Conservation (phyloP, 2,329 filamentous ascomycete species). For the Arthrocladium fulminans region DNA sequence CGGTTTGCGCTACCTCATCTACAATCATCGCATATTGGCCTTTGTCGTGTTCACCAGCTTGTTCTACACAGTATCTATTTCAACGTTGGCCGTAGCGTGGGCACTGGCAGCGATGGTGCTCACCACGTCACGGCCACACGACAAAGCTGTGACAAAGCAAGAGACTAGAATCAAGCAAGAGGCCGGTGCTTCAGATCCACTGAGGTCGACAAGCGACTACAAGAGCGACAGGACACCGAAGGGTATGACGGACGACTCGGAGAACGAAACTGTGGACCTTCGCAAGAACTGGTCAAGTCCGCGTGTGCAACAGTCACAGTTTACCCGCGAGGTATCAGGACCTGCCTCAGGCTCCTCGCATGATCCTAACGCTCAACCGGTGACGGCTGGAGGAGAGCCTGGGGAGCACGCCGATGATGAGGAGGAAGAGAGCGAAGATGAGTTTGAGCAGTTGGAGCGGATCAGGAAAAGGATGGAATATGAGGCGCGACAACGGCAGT, state of each 20-base stretch:
- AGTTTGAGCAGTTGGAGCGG: slow-evolving; percentile 5
- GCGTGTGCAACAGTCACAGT: slow-evolving; percentile 26
- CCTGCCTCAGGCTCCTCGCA: background rate
- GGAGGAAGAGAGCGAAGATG: slow-evolving; percentile 15
- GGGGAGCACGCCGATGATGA: slow-evolving; percentile 13
- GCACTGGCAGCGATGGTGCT: slow-evolving; percentile 35
- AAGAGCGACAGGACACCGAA: slow-evolving; percentile 14
- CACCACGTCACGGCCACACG: slow-evolving; percentile 18
- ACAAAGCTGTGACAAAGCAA: background rate
- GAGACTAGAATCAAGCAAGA: slow-evolving; percentile 6
- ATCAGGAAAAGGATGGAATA: slow-evolving; percentile 10
- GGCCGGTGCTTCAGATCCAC: slow-evolving; percentile 5
- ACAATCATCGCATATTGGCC: slow-evolving; percentile 63
- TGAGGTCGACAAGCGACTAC: slow-evolving; percentile 5
- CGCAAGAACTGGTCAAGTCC: slow-evolving; percentile 42
- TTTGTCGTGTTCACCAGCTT: slow-evolving; percentile 58
- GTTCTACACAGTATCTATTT: slow-evolving; percentile 71
- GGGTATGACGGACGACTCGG: slow-evolving; percentile 16
- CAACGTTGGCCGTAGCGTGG: slow-evolving; percentile 60
- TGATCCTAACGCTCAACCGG: background rate
- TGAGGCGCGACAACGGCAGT: slow-evolving; percentile 1
- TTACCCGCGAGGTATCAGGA: slow-evolving; percentile 3
- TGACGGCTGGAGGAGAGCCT: background rate
- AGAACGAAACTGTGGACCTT: slow-evolving; percentile 35
- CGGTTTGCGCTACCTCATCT: slow-evolving; percentile 75